phyloP scores from a whole-genome alignment of 2,329 filamentous ascomycete species.

The Fusarium buxicola region DNA sequence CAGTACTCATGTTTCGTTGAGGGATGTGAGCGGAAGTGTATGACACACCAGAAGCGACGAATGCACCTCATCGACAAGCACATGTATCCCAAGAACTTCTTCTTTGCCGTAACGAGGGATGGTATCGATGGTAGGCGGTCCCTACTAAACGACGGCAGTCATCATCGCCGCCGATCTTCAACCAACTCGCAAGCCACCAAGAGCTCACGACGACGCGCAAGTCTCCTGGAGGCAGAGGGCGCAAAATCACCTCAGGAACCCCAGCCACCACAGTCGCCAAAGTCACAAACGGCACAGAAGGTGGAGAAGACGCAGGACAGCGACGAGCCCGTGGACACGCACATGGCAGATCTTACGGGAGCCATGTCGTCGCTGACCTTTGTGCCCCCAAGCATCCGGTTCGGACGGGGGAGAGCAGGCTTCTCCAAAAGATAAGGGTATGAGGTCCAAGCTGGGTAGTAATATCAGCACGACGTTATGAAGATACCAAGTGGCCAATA shows the following conservation, averaged over 20 bases:
- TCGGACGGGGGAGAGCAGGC: conserved; percentile 68
- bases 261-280: conserved; percentile 32
- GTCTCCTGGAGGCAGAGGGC: conserved; percentile 46
- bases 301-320: conserved; percentile 28
- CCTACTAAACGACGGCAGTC: conserved; percentile 73
- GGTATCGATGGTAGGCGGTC: conserved; percentile 90
- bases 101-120: conserved; percentile 86
- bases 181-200: conserved; percentile 51
- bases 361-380: conserved; percentile 80
- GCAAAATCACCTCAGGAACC: conserved; percentile 28
- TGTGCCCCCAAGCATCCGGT: conserved; percentile 74
- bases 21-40: conserved; percentile 86
- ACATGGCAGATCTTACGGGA: conserved; percentile 72
- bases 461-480: conserved; percentile 51
- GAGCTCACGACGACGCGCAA: conserved; percentile 49
- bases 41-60: conserved; percentile 83
- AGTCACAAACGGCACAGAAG: conserved; percentile 26
- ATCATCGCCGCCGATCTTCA: conserved; percentile 63
- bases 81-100: conserved; percentile 87
- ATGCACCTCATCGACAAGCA: conserved; percentile 96
- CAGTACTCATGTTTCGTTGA: conserved; percentile 92
- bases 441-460: conserved; percentile 38
- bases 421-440: conserved; percentile 60
- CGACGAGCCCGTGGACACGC: conserved; percentile 55
- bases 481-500: conserved; percentile 46